A percentile compares a stretch with the other conserved stretches of the same genome.
These are phyloP conservation scores for Castanospermum australe DNA, from an alignment of 306 rosid genomes.

Conservation along the genomic window DNA sequence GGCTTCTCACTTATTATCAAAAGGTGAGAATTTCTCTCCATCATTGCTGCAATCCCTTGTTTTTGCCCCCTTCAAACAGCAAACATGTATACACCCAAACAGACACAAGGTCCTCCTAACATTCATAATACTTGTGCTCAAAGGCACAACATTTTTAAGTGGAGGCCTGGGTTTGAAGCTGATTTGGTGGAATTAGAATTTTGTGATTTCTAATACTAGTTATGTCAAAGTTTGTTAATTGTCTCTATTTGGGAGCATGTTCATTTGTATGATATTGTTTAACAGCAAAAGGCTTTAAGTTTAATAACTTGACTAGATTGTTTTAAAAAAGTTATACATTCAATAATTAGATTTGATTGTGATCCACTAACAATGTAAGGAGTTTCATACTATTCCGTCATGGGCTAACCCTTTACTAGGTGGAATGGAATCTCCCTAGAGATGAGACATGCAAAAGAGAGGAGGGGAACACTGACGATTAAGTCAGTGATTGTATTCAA, in stretches of 20 bases:
- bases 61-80: background rate
- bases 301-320: background rate
- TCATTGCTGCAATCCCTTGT: background rate
- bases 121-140: background rate
- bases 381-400: background rate
- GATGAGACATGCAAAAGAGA: too few species aligned
- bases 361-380: background rate
- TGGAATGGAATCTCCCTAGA: too few species aligned
- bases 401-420: too few species aligned
- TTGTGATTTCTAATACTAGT: background rate
- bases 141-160: background rate
- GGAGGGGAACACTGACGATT: too few species aligned
- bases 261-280: background rate
- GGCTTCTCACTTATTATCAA: conserved; percentile 22
- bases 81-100: background rate
- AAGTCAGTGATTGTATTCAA: too few species aligned
- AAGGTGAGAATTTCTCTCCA: conserved; percentile 39
- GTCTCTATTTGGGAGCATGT: background rate
- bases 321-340: background rate
- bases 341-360: background rate
- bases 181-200: background rate
- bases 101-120: background rate
- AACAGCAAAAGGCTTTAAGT: background rate
- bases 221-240: background rate
- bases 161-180: background rate